Evolutionary conservation across 805 yeast genomes (phyloP), one percentile per base, ranked within the genome.

Genomic region (Lipomyces sp.): DNA sequence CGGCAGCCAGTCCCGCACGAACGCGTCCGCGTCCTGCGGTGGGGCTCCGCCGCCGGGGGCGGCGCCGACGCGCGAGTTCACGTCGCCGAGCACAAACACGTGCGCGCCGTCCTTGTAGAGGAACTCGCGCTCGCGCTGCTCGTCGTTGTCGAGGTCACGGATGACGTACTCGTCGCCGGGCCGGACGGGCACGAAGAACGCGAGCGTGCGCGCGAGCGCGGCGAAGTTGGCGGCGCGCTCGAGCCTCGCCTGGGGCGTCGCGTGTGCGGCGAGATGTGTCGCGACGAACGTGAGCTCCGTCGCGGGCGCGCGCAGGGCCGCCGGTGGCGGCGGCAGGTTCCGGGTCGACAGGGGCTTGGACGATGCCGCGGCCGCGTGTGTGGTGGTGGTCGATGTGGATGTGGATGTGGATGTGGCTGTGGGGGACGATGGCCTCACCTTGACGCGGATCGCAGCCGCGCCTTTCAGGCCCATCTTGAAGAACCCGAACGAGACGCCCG

Each of bases 261-360:
- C 95, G 59, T 79, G 78, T 0, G 98, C 97, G 29, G 81, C 76
- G 43, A 90, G 67, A 70, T 90, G 98, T 2, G 83, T 78, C 35
- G 74, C 70, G 2, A 83, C 81, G 69, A 88, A 80, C 0, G 93
- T 82, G 51, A 81, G 70, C 38, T 71, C 76, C 46, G 42, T 55
- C n/a, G 49, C 39, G 11, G 29, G 19, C 21, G 37, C 42, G 35
- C 32, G 28, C 11, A 42, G 24, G 18, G 28, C 23, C 13, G 45
- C 31, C 6, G 13, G 54, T 6, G 51, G 51, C 14, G 47, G 47
- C 14, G 47, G 47, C 3, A 47, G 43, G 14, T 42, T 42, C 1
- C 32, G 23, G 24, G 26, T 37, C 34, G 29, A 26, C n/a, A 37
- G 31, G 3, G 51, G 51, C 8, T n/a, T 39, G 23, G 44, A 8